Evolutionary conservation across 345 rosid genomes (phyloP).

Genomic region (Boechera divaricarpa): DNA sequence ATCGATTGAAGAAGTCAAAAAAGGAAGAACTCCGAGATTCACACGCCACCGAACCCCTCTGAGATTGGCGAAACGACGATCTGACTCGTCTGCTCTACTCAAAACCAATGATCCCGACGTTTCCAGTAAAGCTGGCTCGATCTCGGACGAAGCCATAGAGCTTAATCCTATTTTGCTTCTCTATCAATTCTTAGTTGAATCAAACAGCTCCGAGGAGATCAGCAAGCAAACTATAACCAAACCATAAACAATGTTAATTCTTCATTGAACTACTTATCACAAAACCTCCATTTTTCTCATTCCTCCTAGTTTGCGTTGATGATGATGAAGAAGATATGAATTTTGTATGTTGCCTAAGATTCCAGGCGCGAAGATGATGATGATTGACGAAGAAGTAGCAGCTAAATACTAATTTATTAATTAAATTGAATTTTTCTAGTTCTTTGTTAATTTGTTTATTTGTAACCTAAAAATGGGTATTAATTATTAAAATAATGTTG

Average conservation of each 20-base stretch:
- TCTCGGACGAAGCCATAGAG: slow-evolving; percentile 11
- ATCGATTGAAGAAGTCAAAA: slow-evolving; percentile 59
- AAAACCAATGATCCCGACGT: background rate
- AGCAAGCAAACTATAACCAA: slow-evolving; percentile 2
- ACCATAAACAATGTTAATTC: background rate
- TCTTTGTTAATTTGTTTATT: background rate
- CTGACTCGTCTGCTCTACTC: slow-evolving; percentile 18
- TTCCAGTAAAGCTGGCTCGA: slow-evolving; percentile 22
- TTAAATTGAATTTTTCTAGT: background rate
- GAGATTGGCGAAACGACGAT: slow-evolving; percentile 48
- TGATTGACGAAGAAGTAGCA: background rate
- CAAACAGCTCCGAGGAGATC: slow-evolving; percentile 14
- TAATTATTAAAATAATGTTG: background rate
- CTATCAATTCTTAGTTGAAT: background rate
- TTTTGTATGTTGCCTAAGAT: slow-evolving; percentile 3
- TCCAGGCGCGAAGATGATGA: background rate
- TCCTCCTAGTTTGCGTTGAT: background rate
- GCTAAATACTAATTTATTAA: background rate
- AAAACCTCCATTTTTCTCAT: slow-evolving; percentile 16
- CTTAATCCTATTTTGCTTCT: background rate
- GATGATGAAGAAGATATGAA: background rate
- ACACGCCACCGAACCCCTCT: slow-evolving; percentile 85
- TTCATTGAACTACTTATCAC: background rate
- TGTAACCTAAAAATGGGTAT: background rate
- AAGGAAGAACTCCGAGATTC: slow-evolving; percentile 73